Evolutionary conservation across 805 yeast species (phyloP), one percentile per base, ranked within the genome.

Genomic region (Teunomyces stri): DNA sequence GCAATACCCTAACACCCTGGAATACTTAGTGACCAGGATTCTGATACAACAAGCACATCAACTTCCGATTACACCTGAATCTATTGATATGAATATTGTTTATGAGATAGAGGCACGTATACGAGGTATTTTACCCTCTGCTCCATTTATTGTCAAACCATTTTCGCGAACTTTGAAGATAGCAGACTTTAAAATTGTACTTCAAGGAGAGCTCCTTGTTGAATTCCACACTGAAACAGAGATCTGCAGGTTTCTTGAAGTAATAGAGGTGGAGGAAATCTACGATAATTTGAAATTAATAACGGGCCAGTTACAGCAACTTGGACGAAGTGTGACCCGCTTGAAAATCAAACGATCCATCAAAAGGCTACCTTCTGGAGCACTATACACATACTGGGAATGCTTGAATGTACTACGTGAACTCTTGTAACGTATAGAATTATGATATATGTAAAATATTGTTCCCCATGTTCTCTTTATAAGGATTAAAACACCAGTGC

Each of bases 91-190:
- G 22, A 50, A 47, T 9, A 44, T 44, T 13, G 39, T 50, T 3
- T 64, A 53, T 46, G 59, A 56, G 38, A 42, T 61, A 4, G 45
- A 52, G 6, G 66, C 56, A 1, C 49, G 40, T 20, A 29, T 65
- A 3, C 36, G 28, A 10, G 60, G 60, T 3, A 42, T 53, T 28
- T 11, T 50, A 5, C 66, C 68, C 1, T 22, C 35, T 18, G 42
- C 47, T 11, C 55, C 58, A 11, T 56, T 66, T 18, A 48, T 65
- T 3, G 53, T 68, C 12, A 64, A 64, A 41, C 71, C 70, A 2
- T 64, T 48, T 31, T 52, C 54, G 7, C 52, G 70, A 22, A 64
- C 71, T 2, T 37, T 66, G 22, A 66, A 66, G 35, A 47, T 61
- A 1, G 53, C 62, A 1, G 50, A 48, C 16, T 60, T 68, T 43